These are phyloP conservation scores for Coffea canephora DNA, from an alignment of 257 asterid genomes.

Conservation along the genomic window DNA sequence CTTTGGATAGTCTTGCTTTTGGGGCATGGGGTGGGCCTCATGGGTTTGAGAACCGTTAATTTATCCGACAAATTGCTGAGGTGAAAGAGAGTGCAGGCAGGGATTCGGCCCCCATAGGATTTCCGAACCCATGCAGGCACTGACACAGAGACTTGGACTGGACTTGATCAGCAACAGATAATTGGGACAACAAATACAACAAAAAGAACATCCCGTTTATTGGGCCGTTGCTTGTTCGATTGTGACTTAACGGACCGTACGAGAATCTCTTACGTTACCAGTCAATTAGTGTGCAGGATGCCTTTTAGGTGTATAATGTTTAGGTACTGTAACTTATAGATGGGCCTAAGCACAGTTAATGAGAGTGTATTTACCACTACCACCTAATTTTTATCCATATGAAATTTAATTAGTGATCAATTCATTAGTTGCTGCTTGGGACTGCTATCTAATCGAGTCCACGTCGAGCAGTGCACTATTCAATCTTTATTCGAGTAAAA, in stretches of 20 bases:
- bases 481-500: too few relatives aligned
- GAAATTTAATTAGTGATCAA: too few relatives aligned
- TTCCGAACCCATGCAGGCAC: neutral
- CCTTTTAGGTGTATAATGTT: too few relatives aligned
- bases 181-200: slow-evolving; percentile 18
- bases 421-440: too few relatives aligned
- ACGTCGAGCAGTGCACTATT: too few relatives aligned
- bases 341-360: too few relatives aligned
- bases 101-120: neutral
- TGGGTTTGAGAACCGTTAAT: slow-evolving; percentile 11
- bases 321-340: too few relatives aligned
- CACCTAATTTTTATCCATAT: too few relatives aligned
- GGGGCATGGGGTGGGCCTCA: slow-evolving; percentile 9
- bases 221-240: slow-evolving; percentile 26
- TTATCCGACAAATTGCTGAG: slow-evolving; percentile 2
- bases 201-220: slow-evolving; percentile 20
- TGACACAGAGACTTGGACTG: slow-evolving; percentile 20
- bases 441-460: too few relatives aligned
- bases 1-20: neutral
- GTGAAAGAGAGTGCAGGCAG: neutral
- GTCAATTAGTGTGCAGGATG: neutral
- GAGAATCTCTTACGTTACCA: neutral
- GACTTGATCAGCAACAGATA: neutral
- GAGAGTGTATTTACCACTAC: too few relatives aligned
- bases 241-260: slow-evolving; percentile 12